These are phyloP conservation scores for Penicillium cosmopolitanum DNA, from an alignment of 495 filamentous ascomycete genomes.

Conservation along the genomic window DNA sequence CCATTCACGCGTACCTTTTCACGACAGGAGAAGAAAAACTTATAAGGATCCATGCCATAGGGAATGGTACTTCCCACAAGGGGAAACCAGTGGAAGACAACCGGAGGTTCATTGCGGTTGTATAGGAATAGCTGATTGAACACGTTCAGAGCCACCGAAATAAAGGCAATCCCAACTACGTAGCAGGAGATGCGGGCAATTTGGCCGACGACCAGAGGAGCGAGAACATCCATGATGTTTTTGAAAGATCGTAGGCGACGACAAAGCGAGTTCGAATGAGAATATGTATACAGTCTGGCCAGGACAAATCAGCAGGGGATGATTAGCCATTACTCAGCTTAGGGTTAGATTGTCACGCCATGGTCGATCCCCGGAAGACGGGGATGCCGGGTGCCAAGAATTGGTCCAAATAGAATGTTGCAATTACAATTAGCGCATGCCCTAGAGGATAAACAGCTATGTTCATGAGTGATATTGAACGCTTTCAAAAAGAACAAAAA, in stretches of 20 bases:
- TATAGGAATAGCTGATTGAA: slow-evolving; percentile 69
- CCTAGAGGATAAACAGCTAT: slow-evolving; percentile 2
- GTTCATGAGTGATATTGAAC: slow-evolving; percentile 2
- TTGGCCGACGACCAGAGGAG: slow-evolving; percentile 26
- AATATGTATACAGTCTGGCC: not conserved
- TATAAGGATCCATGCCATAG: slow-evolving; percentile 84
- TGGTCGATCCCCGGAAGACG: slow-evolving; percentile 21
- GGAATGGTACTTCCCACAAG: slow-evolving; percentile 76
- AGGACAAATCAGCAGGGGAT: slow-evolving; percentile 26
- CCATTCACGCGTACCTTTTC: slow-evolving; percentile 60
- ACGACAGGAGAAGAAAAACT: slow-evolving; percentile 72
- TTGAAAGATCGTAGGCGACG: not conserved
- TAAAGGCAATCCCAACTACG: slow-evolving; percentile 30
- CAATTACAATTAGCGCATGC: slow-evolving; percentile 8
- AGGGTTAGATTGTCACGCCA: slow-evolving; percentile 20
- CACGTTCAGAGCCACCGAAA: slow-evolving; percentile 67
- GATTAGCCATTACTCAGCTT: slow-evolving; percentile 29
- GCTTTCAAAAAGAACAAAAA: not conserved
- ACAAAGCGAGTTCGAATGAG: not conserved
- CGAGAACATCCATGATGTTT: slow-evolving; percentile 27
- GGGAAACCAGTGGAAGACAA: slow-evolving; percentile 86
- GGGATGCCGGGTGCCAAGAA: slow-evolving; percentile 14
- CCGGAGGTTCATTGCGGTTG: slow-evolving; percentile 72
- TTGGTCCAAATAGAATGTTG: slow-evolving; percentile 12
- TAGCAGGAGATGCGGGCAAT: slow-evolving; percentile 30